phyloP scores from a whole-genome alignment of 108 stramenopile genomes.

The Skeletonema tropicum region DNA sequence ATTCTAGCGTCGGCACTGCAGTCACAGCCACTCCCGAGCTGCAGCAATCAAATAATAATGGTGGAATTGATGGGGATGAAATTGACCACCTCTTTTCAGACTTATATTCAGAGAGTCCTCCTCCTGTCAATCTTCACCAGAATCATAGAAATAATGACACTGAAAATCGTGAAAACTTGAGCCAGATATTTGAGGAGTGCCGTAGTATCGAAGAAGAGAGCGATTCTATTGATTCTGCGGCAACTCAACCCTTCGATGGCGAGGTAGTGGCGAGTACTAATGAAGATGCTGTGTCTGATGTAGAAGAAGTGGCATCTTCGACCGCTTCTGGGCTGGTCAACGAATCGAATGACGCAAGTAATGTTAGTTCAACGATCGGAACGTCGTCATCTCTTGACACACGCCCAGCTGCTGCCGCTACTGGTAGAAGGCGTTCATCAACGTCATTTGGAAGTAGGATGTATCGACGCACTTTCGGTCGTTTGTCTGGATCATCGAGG shows the following conservation, averaged over 20 bases:
- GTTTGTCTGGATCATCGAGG: constrained; percentile 18
- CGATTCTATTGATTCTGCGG: constrained; percentile 1
- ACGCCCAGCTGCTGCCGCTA: background rate
- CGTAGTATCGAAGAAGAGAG: constrained; percentile 31
- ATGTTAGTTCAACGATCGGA: background rate
- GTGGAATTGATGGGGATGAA: constrained; percentile 37
- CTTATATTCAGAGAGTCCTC: constrained; percentile 79
- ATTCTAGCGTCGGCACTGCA: background rate
- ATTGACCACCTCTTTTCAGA: constrained; percentile 73
- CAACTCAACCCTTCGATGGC: background rate
- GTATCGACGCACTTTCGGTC: constrained; percentile 37
- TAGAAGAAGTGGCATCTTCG: background rate
- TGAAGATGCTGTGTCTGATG: background rate
- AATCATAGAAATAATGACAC: background rate
- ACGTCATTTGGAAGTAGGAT: constrained; percentile 36
- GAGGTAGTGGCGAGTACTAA: constrained; percentile 3
- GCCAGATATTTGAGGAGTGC: constrained; percentile 35
- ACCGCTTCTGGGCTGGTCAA: background rate
- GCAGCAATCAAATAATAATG: constrained; percentile 51
- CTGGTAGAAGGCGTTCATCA: constrained; percentile 1
- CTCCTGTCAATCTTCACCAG: constrained; percentile 64
- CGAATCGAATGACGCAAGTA: background rate
- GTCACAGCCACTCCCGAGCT: constrained; percentile 5
- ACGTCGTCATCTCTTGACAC: background rate
- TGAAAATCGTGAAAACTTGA: constrained; percentile 5